Evolutionary conservation across 1,284 basidiomycete genomes (phyloP), one percentile per base, ranked within the genome.

Genomic region (Prillingera fragicola): DNA sequence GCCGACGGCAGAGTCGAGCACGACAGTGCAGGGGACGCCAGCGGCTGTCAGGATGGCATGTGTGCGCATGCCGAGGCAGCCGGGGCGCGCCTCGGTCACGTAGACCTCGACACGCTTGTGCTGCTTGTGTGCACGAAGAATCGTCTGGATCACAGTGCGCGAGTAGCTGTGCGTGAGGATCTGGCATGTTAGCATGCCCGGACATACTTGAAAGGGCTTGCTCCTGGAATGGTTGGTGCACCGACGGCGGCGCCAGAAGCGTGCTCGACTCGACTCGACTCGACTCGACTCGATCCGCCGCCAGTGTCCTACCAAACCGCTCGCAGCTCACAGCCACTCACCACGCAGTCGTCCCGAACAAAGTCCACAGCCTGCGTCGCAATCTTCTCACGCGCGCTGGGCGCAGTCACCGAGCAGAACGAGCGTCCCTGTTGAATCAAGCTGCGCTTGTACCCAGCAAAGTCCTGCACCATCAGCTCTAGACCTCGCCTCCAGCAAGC

Each of bases 161-260:
- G 95, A 98, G 73, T 91, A 89, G 18, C 86, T 88, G 72, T 97
- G 94, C 4, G 90, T 96, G 48, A 97, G 78, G 62, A 96, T 91
- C 87, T 91, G 67, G 32, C 37, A 34, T 33, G 34, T 35, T 24
- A 41, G 32, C n/a, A n/a, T n/a, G n/a, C n/a, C n/a, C n/a, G n/a
- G n/a, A n/a, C n/a, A n/a, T n/a, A n/a, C n/a, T n/a, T n/a, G n/a
- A n/a, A n/a, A n/a, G n/a, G n/a, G n/a, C n/a, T n/a, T n/a, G n/a
- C n/a, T n/a, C n/a, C n/a, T n/a, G n/a, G n/a, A n/a, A n/a, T n/a
- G n/a, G n/a, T n/a, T n/a, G n/a, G n/a, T n/a, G n/a, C n/a, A n/a
- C n/a, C n/a, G n/a, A n/a, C n/a, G n/a, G n/a, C n/a, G n/a, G n/a
- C n/a, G n/a, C n/a, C n/a, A n/a, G n/a, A n/a, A n/a, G n/a, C n/a